Base-by-base conservation (phyloP, 129 eudicot genomes). In the Sambucus nigra region DNA sequence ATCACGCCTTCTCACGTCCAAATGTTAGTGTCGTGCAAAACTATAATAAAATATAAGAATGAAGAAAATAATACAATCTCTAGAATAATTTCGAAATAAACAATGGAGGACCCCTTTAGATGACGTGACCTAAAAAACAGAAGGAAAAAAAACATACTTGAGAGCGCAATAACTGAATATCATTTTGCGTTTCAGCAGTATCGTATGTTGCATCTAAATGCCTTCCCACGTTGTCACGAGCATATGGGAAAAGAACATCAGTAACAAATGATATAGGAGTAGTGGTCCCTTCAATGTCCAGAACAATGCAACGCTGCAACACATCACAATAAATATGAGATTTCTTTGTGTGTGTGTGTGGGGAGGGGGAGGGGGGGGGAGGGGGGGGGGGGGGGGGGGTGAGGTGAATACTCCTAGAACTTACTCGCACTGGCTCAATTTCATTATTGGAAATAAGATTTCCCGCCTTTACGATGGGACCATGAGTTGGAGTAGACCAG, bases 271-370 rank as follows among this genome's bases (percentile, higher is more conserved):
- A 76, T 69, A 92, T 92, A 10, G 94, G 99, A 21, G 99, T 92
- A 9, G 96, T 86, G 38, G 99, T 92, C 49, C 96, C 99, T 78
- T 92, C 99, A 60, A 92, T 92, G 63, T 92, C 99, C 39, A 92
- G 87, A 64, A 91, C 91, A 70, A 91, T 73, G 77, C 91, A 91
- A 2, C 72, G 83, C 94, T 86, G 81, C 71, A 80, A 53, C 53
- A 51, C 1, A 55, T 31, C 57, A 32, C 21, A n/a, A 13, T 26
- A 25, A 9, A 68, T 29, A 65, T 18, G 7, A 14, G 23, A n/a
- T n/a, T n/a, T n/a, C n/a, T n/a, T n/a, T n/a, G n/a, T n/a, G n/a
- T n/a, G n/a, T n/a, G n/a, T n/a, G n/a, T n/a, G n/a, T n/a, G n/a
- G n/a, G n/a, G n/a, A n/a, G n/a, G n/a, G n/a, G n/a, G n/a, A n/a